Evolutionary conservation across 2,329 filamentous ascomycete species (phyloP), one percentile per base, ranked within the genome.

Genomic region (Dactylellina parvicollis): DNA sequence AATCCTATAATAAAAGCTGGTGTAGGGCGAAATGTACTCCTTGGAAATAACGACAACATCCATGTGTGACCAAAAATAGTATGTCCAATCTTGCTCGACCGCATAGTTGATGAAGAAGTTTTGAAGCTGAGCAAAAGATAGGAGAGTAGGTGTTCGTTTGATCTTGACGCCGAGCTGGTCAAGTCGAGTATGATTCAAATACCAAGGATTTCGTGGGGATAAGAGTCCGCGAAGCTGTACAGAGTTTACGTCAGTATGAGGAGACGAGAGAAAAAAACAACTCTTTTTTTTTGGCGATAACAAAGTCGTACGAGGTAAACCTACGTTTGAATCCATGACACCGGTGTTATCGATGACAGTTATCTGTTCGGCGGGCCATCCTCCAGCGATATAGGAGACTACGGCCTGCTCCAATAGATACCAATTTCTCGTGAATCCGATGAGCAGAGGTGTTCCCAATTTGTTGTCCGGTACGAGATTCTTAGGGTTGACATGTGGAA

Each of bases 321-420:
- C 8, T 54, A 80, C 78, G 77, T 88, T 88, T 50, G 84, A 83
- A 65, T 84, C 80, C 77, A 86, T 84, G 14, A 83, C 83, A 4
- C 86, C 86, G 5, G 84, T 88, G 78, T 88, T 88, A 76, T 88
- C 86, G 34, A 88, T 79, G 2, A 88, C 83, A 71, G 85, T 84
- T 74, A 88, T 87, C 74, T 87, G 82, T 18, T 81, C 80, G 0
- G 85, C 78, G 0, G 86, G 86, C 86, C 86, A 88, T 65, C 86
- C 86, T 2, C 85, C 84, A 0, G 85, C 84, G 75, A 88, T 83
- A 78, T 88, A 88, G 8, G 82, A 83, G 10, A 86, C 82, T 0
- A 88, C 84, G 1, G 83, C 81, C 78, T 88, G 86, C n/a, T 86
- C 82, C 1, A 88, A 80, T 64, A 87, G 79, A 3, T 83, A 83